Percentiles rank a stretch among this genome's conserved stretches.
Evolutionary conservation across 345 rosid genomes (phyloP).

Genomic region (Boechera retrofracta): DNA sequence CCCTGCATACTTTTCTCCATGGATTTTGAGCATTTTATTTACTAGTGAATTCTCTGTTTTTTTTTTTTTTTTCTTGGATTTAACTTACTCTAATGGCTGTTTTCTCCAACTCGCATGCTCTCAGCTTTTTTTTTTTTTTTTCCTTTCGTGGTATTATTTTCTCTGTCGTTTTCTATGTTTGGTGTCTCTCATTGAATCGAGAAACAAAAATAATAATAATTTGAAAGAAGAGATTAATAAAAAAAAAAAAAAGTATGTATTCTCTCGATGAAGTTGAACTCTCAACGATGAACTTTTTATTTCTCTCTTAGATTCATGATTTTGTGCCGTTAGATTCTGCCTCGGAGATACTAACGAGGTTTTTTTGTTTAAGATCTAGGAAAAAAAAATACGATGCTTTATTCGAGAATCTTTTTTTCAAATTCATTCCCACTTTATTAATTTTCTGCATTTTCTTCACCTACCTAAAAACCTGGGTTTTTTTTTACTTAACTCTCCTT

Average conservation of each 20-base stretch:
- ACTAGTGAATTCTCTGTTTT: not conserved
- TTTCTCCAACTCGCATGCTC: conserved; percentile 31
- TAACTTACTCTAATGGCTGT: conserved; percentile 12
- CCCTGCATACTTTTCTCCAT: not conserved
- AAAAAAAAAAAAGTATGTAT: conserved; percentile 6
- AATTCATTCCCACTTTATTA: not conserved
- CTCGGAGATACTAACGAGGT: conserved; percentile 46
- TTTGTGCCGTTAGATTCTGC: conserved; percentile 40
- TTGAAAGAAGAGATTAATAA: no score
- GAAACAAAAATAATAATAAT: not conserved
- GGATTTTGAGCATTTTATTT: conserved; percentile 1
- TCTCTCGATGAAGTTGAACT: conserved; percentile 33
- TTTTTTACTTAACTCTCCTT: conserved; percentile 3
- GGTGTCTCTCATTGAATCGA: conserved; percentile 40
- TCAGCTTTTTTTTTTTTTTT: not conserved
- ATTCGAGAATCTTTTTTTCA: conserved; percentile 38
- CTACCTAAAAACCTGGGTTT: conserved; percentile 26
- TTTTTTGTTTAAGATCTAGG: conserved; percentile 29
- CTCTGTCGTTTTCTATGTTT: conserved; percentile 42
- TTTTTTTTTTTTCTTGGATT: no score
- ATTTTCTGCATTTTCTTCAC: conserved; percentile 35
- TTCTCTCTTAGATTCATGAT: conserved; percentile 2
- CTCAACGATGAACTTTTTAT: not conserved
- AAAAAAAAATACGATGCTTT: conserved; percentile 17
- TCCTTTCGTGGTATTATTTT: not conserved